Evolutionary conservation across 441 rosid genomes (phyloP).

Genomic region (Eruca vesicaria): DNA sequence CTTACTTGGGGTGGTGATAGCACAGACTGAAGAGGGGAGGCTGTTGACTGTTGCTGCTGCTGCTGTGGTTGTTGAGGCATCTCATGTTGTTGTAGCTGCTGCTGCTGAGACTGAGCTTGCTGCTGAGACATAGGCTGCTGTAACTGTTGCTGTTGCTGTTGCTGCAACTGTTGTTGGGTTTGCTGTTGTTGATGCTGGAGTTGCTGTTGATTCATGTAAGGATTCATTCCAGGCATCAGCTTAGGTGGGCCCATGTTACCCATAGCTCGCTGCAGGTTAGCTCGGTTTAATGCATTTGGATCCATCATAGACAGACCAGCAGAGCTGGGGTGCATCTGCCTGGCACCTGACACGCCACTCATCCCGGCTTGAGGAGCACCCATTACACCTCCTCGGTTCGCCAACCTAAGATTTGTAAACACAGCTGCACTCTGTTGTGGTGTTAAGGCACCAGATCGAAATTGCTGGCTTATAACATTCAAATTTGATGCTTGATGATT

Average conservation of each 20-base stretch:
- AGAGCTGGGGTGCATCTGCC: conserved; percentile 73
- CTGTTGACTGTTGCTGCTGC: conserved; percentile 49
- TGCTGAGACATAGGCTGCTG: conserved; percentile 39
- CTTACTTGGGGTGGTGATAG: conserved; percentile 79
- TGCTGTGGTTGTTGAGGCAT: conserved; percentile 38
- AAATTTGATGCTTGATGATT: conserved; percentile 58
- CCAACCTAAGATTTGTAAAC: conserved; percentile 39
- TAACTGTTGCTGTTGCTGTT: conserved; percentile 34
- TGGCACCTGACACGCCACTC: conserved; percentile 63
- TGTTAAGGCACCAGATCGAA: conserved; percentile 56
- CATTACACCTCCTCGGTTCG: conserved; percentile 40
- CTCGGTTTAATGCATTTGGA: conserved; percentile 53
- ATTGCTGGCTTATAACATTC: conserved; percentile 60
- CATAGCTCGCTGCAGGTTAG: conserved; percentile 66
- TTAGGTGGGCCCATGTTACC: conserved; percentile 95
- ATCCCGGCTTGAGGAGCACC: conserved; percentile 67
- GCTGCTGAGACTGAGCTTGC: conserved; percentile 34
- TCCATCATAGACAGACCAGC: conserved; percentile 68
- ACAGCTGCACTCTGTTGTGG: conserved; percentile 36
- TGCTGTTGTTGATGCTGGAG: conserved; percentile 41
- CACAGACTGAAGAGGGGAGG: conserved; percentile 76
- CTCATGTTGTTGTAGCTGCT: conserved; percentile 39
- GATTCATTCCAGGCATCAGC: conserved; percentile 66
- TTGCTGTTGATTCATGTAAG: conserved; percentile 71
- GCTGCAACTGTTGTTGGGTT: conserved; percentile 36